A percentile compares a stretch with the other conserved stretches of the same genome.
These are phyloP conservation scores for Colletotrichum sp. DNA, from an alignment of 2,329 filamentous ascomycete genomes.

Conservation along the genomic window DNA sequence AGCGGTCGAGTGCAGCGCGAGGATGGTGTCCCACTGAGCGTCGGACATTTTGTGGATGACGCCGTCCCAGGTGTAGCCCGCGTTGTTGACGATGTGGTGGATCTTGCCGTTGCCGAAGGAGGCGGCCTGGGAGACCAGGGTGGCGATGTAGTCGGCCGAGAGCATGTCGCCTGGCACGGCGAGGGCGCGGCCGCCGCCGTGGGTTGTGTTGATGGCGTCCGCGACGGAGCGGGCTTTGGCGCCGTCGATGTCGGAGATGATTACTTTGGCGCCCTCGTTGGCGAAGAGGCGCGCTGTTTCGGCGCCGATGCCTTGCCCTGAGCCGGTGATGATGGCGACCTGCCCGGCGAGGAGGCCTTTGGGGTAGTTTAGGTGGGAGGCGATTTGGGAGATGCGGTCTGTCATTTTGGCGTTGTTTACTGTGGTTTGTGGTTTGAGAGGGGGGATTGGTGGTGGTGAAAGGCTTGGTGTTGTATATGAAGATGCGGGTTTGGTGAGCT, in stretches of 20 bases:
- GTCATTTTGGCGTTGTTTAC: conserved; percentile 41
- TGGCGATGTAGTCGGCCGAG: conserved; percentile 70
- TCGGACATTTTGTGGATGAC: conserved; percentile 90
- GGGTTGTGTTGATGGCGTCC: conserved; percentile 65
- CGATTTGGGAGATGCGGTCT: conserved; percentile 73
- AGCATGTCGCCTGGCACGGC: conserved; percentile 80
- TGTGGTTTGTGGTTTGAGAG: background rate
- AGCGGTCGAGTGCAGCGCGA: conserved; percentile 82
- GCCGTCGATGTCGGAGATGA: conserved; percentile 83
- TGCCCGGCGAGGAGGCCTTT: conserved; percentile 80
- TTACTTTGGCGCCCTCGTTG: conserved; percentile 85
- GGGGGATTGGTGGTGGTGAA: background rate
- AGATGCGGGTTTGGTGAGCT: background rate
- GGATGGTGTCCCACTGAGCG: conserved; percentile 90
- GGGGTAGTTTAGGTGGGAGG: conserved; percentile 82
- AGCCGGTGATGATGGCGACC: conserved; percentile 86
- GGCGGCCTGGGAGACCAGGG: conserved; percentile 76
- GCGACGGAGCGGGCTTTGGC: conserved; percentile 74
- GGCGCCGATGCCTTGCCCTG: conserved; percentile 87
- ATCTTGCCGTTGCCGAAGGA: conserved; percentile 88
- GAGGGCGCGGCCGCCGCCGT: conserved; percentile 69
- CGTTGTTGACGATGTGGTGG: conserved; percentile 91
- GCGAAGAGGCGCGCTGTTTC: conserved; percentile 84
- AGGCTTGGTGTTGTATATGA: background rate
- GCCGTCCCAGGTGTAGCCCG: conserved; percentile 91